Evolutionary conservation across 176 grass and related monocot genomes (phyloP).

Genomic region (Oryza coarctata): DNA sequence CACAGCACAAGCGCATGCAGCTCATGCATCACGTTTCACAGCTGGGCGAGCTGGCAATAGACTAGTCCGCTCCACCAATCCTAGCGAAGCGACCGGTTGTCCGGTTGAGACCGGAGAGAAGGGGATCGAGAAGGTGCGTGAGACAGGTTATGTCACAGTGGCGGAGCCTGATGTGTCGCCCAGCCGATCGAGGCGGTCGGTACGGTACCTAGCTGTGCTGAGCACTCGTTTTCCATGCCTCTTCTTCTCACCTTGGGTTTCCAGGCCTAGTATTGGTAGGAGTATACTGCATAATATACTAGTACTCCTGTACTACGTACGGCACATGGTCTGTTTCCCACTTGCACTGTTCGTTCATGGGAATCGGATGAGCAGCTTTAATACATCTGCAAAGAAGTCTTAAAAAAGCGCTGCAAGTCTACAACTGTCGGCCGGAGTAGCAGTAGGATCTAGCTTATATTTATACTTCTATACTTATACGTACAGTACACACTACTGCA

Average conservation of each 20-base stretch:
- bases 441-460: background rate
- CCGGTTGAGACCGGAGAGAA: background rate
- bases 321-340: background rate
- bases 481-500: background rate
- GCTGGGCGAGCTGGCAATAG: background rate
- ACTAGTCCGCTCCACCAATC: background rate
- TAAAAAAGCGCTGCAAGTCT: background rate
- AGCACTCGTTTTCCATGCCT: background rate
- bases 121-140: background rate
- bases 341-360: background rate
- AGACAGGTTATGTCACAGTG: conserved; percentile 30
- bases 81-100: background rate
- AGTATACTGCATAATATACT: background rate
- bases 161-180: background rate
- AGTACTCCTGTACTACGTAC: background rate
- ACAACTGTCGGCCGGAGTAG: background rate
- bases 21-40: background rate
- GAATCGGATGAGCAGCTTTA: background rate
- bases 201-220: background rate
- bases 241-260: background rate
- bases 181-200: background rate
- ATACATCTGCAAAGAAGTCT: background rate
- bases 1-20: background rate
- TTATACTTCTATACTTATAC: background rate
- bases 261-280: background rate